These are phyloP conservation scores for Chrysoporthe puriensis DNA, from an alignment of 2,329 filamentous ascomycete genomes.

Conservation along the genomic window DNA sequence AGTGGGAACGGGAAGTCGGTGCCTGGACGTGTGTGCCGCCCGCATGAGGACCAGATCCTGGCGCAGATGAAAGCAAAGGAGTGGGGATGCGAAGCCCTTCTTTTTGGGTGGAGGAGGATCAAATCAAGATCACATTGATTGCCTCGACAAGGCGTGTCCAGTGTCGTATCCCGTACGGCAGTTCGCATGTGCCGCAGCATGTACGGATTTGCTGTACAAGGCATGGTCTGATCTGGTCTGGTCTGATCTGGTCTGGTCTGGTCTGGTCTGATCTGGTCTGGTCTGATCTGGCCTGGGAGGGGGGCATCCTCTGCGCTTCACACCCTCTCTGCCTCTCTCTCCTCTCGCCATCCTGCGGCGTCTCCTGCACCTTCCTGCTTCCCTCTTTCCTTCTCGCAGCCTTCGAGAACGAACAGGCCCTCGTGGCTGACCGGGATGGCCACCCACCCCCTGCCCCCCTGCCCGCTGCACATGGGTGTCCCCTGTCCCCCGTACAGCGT, in stretches of 20 bases:
- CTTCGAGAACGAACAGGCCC: constrained; percentile 13
- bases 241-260: background rate
- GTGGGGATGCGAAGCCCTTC: background rate
- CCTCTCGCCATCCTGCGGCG: background rate
- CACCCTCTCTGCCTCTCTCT: too few relatives aligned
- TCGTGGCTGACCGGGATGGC: constrained; percentile 28
- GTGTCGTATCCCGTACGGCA: constrained; percentile 12
- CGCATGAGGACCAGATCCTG: background rate
- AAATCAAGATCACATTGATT: constrained; percentile 1
- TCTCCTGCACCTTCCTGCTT: background rate
- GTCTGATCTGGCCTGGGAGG: background rate
- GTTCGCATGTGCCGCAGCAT: background rate
- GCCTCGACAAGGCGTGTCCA: background rate
- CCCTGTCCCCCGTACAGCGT: background rate
- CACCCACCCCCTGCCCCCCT: background rate
- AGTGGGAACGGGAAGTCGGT: background rate
- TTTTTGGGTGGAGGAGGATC: background rate
- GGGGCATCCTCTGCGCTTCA: background rate
- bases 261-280: background rate
- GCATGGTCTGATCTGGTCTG: too few relatives aligned
- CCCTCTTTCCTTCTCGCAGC: background rate
- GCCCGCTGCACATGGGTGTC: background rate
- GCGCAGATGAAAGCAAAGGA: background rate
- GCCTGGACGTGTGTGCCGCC: background rate
- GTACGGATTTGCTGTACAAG: background rate